phyloP scores from a whole-genome alignment of 176 grass and related monocot species.

The Canna indica region DNA sequence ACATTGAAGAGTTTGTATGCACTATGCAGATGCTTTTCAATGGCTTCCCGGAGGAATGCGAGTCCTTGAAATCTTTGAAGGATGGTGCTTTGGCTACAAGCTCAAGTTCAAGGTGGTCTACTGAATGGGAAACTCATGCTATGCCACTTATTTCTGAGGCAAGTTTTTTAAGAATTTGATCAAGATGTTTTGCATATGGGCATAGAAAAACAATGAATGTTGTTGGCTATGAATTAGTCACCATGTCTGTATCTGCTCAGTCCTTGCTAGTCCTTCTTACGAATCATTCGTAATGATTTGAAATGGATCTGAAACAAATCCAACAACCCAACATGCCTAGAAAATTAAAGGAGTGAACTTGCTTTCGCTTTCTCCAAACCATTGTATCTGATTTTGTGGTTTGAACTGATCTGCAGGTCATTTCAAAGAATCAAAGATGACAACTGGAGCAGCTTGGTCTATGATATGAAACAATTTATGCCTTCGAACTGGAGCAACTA shows the following conservation, averaged over 20 bases:
- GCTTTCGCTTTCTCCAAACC: neutral
- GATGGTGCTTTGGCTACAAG: constrained; percentile 53
- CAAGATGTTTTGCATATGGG: too few relatives aligned
- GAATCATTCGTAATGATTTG: too few relatives aligned
- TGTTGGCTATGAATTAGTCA: too few relatives aligned
- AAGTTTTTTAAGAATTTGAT: neutral
- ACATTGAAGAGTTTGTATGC: constrained; percentile 13
- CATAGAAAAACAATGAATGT: too few relatives aligned
- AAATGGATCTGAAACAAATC: too few relatives aligned
- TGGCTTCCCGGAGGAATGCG: constrained; percentile 66
- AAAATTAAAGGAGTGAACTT: neutral
- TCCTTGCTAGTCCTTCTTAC: too few relatives aligned
- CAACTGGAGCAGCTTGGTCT: neutral
- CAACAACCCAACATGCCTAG: neutral
- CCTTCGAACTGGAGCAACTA: neutral
- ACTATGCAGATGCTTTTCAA: constrained; percentile 87
- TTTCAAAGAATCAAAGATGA: neutral
- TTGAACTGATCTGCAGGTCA: neutral
- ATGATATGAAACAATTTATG: neutral
- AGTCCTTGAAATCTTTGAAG: constrained; percentile 47
- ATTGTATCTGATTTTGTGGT: neutral
- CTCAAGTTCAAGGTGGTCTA: constrained; percentile 55
- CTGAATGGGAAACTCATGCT: constrained; percentile 59
- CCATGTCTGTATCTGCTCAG: too few relatives aligned
- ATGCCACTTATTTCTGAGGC: constrained; percentile 58